These are phyloP conservation scores for Brassica carinata DNA, from an alignment of 345 rosid genomes.

Conservation along the genomic window DNA sequence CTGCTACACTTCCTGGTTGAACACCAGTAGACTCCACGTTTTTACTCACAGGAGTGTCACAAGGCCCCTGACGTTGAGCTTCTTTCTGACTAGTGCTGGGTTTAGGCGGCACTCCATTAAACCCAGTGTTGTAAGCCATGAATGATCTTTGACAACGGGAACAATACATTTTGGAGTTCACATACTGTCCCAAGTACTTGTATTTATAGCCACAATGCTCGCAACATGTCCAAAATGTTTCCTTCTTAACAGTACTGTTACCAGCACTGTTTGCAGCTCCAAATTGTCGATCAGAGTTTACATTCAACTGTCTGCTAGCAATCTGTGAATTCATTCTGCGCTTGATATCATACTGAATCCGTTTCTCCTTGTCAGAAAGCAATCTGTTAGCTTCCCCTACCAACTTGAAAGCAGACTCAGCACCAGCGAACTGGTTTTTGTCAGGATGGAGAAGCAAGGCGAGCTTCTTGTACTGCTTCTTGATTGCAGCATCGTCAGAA, in stretches of 20 bases:
- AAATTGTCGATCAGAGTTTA: constrained; percentile 36
- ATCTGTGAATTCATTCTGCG: constrained; percentile 37
- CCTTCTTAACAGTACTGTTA: not conserved
- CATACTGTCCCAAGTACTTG: constrained; percentile 42
- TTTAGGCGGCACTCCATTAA: constrained; percentile 37
- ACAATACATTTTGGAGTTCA: constrained; percentile 54
- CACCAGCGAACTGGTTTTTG: constrained; percentile 81
- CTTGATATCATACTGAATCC: constrained; percentile 60
- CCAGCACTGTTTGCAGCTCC: constrained; percentile 26
- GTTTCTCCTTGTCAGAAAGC: constrained; percentile 56
- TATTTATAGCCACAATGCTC: constrained; percentile 51
- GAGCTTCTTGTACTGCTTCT: constrained; percentile 83
- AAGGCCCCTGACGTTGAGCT: not conserved
- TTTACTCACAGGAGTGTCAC: constrained; percentile 31
- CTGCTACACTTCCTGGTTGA: constrained; percentile 29
- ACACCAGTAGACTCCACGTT: constrained; percentile 38
- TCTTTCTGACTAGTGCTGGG: constrained; percentile 1
- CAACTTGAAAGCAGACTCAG: constrained; percentile 92
- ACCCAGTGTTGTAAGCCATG: constrained; percentile 51
- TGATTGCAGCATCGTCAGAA: constrained; percentile 60
- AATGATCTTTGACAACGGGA: constrained; percentile 53
- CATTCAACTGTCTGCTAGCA: constrained; percentile 37
- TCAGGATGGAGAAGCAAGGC: constrained; percentile 91
- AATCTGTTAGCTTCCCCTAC: constrained; percentile 75
- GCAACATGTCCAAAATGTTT: constrained; percentile 73